Base-by-base conservation (phyloP, 1,139 yeast genomes). In the Candida tetrigidarum region DNA sequence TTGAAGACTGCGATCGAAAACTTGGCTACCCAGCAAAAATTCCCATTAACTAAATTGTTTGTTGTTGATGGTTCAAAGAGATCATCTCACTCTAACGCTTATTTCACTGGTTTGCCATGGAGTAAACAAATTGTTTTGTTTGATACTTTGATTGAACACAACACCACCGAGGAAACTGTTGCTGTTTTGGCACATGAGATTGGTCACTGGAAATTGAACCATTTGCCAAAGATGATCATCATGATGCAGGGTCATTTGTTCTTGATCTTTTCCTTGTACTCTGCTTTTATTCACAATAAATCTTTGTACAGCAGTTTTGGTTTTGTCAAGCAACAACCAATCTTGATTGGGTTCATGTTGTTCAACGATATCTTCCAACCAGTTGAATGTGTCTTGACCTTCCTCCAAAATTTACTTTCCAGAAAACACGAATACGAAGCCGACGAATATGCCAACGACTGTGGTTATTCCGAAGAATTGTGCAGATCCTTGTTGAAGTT, bases 171-270 rank as follows among this genome's bases (percentile, higher is more conserved):
- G 40, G 96, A 93, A 66, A 88, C 92, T 26, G 90, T 92, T 44
- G 97, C 99, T 36, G 96, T 93, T 1, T 76, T 93, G 57, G 98
- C 96, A 18, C 99, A 93, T 62, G 99, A 93, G 71, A 86, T 93
- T 55, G 99, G 99, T 40, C 99, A 93, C 66, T 93, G 99, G 99
- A 86, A 86, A 56, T 76, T 86, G 63, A 84, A 86, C 49, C 99
- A 93, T 66, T 84, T 92, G 50, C 73, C 91, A 14, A 84, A 84
- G 62, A 78, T 84, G 76, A 67, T 93, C 58, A 56, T 77, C 3
- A 76, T 84, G 53, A 72, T 81, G 41, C 93, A 90, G 66, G 64
- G 71, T 11, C 88, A 87, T 57, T 66, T 86, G 45, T 79, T 86
- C 55, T 57, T 80, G 37, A 76, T 83, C 40, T 88, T 92, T 62